Conservation (phyloP, 2,329 filamentous ascomycete species). For the Esteya vermicola region DNA sequence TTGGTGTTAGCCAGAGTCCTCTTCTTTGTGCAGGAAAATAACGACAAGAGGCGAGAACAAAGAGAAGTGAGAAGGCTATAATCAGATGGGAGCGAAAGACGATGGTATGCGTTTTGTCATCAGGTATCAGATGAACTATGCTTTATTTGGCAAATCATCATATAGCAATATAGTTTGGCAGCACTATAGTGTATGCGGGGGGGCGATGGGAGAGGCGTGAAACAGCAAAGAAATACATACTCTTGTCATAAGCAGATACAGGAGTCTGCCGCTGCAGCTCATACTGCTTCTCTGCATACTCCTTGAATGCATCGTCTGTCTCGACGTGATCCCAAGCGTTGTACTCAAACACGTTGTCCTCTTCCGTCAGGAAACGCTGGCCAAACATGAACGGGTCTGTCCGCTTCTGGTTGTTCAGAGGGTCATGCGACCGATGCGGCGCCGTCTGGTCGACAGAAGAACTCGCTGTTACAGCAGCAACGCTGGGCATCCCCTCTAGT, state of each 20-base stretch:
- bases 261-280: constrained; percentile 71
- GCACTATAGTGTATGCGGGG: too few species aligned
- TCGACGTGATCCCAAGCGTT: constrained; percentile 99
- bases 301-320: constrained; percentile 75
- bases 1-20: constrained; percentile 1
- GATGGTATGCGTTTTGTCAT: constrained; percentile 44
- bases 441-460: too few species aligned
- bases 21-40: not conserved
- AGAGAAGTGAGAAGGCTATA: constrained; percentile 9
- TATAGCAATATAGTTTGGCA: too few species aligned
- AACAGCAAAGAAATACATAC: constrained; percentile 29
- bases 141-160: constrained; percentile 39
- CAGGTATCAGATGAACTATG: constrained; percentile 61
- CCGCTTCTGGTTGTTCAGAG: constrained; percentile 64
- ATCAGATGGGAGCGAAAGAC: constrained; percentile 68
- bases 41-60: constrained; percentile 5
- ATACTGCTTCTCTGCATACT: constrained; percentile 75
- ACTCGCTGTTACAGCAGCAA: not conserved
- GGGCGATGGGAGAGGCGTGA: not conserved
- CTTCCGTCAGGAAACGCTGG: constrained; percentile 67
- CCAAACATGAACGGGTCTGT: constrained; percentile 93
- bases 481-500: too few species aligned
- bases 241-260: constrained; percentile 86
- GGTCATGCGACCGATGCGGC: constrained; percentile 46
- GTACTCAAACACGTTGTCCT: constrained; percentile 88